These are phyloP conservation scores for Populus alba DNA, from an alignment of 345 rosid species.

Conservation along the genomic window DNA sequence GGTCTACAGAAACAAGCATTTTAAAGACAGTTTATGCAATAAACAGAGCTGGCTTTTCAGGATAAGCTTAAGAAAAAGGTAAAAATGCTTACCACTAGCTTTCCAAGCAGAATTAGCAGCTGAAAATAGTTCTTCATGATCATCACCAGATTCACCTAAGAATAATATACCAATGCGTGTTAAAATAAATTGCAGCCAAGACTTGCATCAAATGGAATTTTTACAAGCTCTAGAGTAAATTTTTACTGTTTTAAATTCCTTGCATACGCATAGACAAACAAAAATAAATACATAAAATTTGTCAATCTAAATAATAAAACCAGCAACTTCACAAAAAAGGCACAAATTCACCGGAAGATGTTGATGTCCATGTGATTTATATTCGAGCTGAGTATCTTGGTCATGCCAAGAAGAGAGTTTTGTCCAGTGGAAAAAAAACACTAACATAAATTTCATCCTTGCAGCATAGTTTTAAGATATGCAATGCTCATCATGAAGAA, in stretches of 20 bases:
- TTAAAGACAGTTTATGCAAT: constrained; percentile 1
- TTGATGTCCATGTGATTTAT: background rate
- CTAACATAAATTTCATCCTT: background rate
- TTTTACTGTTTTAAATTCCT: background rate
- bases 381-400: background rate
- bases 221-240: background rate
- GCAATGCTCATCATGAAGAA: background rate
- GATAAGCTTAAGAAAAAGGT: constrained; percentile 5
- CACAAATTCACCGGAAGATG: background rate
- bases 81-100: constrained; percentile 54
- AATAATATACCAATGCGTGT: constrained; percentile 11
- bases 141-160: constrained; percentile 88
- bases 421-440: background rate
- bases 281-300: background rate
- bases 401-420: background rate
- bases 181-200: constrained; percentile 5
- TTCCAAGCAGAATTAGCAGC: constrained; percentile 81
- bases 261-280: background rate
- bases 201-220: constrained; percentile 2
- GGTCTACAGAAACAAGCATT: constrained; percentile 42
- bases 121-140: constrained; percentile 72
- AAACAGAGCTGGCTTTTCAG: background rate
- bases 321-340: background rate
- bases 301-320: background rate
- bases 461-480: background rate